Conservation (phyloP, 495 filamentous ascomycete genomes). For the Penicillium herquei region DNA sequence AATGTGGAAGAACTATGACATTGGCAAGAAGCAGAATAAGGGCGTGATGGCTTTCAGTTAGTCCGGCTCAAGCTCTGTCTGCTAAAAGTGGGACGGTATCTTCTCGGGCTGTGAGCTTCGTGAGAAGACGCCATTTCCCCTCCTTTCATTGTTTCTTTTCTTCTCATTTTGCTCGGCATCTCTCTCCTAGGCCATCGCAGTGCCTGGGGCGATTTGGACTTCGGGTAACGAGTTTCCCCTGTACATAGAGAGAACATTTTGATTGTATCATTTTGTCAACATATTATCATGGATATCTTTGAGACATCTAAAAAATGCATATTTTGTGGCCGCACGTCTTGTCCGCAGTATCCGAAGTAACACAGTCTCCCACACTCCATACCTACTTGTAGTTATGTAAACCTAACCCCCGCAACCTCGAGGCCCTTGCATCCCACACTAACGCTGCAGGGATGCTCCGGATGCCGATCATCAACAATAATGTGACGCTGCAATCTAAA, state of each 20-base stretch:
- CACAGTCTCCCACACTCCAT: background rate
- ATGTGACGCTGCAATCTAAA: slow-evolving; percentile 18
- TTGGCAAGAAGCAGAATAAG: slow-evolving; percentile 49
- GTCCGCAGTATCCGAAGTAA: background rate
- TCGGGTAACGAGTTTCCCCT: background rate
- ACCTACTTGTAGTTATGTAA: no score
- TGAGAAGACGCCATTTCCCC: no score
- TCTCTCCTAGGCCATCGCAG: no score
- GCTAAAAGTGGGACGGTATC: no score
- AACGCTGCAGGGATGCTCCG: slow-evolving; percentile 10
- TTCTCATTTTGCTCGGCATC: no score
- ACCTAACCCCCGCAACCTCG: slow-evolving; percentile 9
- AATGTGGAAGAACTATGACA: slow-evolving; percentile 46
- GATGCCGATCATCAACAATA: slow-evolving; percentile 18
- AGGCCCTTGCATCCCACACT: slow-evolving; percentile 14
- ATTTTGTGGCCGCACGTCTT: no score
- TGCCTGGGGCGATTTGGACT: background rate
- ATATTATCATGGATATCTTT: no score
- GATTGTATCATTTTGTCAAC: no score
- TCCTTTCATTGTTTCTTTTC: no score
- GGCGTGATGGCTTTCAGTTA: slow-evolving; percentile 32
- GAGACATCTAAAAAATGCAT: no score
- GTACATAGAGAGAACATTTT: no score
- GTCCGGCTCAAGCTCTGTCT: background rate
- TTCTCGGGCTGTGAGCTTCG: no score